Evolutionary conservation across 2,329 filamentous ascomycete genomes (phyloP), one percentile per base, ranked within the genome.

Genomic region (Escovopsis sp.): DNA sequence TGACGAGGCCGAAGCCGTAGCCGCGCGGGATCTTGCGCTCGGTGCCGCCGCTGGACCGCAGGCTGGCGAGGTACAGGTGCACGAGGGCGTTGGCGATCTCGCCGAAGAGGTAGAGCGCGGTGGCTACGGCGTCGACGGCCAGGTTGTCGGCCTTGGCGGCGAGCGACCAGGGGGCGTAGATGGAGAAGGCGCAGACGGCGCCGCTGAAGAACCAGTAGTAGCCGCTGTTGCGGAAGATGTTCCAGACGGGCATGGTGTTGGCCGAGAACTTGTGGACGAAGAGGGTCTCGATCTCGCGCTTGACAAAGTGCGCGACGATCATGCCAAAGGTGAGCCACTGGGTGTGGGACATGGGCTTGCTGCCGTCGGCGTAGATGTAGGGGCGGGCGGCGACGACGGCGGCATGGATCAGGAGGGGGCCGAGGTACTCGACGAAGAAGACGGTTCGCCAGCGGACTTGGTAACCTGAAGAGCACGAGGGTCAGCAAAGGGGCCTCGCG

Each of bases 201-300:
- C 91, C 91, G 4, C 82, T 81, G 43, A 89, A 64, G 32, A 81
- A 55, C 91, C 91, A 98, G 75, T 98, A 98, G 69, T 95, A 89
- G 51, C 75, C 76, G 51, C 81, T 86, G 73, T 98, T 98, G 66
- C 89, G 91, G 75, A 95, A 82, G 59, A 98, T 85, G 69, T 94
- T 94, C 57, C 65, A 67, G 45, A 75, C 73, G 15, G 91, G 91
- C 91, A 98, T 98, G 39, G 91, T 98, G 55, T 83, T 85, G 48
- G 82, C 78, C 44, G 86, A 89, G 71, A 98, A 98, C 59, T 85
- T 86, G 71, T 98, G 91, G 48, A 98, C 75, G 59, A 91, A 94
- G 48, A 94, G 59, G 1, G 91, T 96, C 68, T 98, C 91, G 50
- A 85, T 72, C 68, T 98, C 91, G 57, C 91, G 87, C 74, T 98